Percentiles rank a stretch among this genome's conserved stretches.
Evolutionary conservation across 1,284 basidiomycete species (phyloP).

Genomic region (Butyriboletus appendiculatus): DNA sequence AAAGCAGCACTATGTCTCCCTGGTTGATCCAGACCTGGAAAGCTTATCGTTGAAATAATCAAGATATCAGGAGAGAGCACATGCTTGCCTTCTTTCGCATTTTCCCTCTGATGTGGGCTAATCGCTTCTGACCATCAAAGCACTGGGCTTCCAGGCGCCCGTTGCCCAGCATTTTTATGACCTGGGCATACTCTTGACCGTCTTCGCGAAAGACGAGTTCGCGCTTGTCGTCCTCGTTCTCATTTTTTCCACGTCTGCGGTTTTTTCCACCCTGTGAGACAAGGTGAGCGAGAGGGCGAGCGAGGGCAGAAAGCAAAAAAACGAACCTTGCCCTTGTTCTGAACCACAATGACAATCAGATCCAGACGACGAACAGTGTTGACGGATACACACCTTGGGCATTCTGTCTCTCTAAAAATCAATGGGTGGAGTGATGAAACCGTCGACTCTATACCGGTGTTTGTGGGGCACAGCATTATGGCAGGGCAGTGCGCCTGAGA

Average conservation of each 20-base stretch:
- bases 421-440: neutral
- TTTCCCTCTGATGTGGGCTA: constrained; percentile 98
- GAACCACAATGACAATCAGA: constrained; percentile 16
- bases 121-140: constrained; percentile 97
- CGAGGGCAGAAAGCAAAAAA: neutral
- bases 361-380: neutral
- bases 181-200: constrained; percentile 99
- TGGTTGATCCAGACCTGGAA: constrained; percentile 99
- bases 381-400: constrained; percentile 25
- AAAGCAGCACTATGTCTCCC: constrained; percentile 96
- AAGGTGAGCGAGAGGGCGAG: constrained; percentile 9
- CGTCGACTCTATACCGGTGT: neutral
- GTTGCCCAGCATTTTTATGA: constrained; percentile 98
- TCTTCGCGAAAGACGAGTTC: constrained; percentile 99
- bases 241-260: constrained; percentile 99
- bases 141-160: constrained; percentile 96
- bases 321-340: constrained; percentile 84
- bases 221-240: constrained; percentile 98
- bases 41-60: neutral
- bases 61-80: neutral
- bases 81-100: constrained; percentile 95
- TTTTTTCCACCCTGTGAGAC: constrained; percentile 92
- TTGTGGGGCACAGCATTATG: neutral
- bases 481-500: constrained; percentile 22
- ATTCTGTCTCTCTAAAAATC: constrained; percentile 9